These are phyloP conservation scores for Herpetomonas samuelpessoai DNA, from an alignment of 208 protist species.

Conservation along the genomic window DNA sequence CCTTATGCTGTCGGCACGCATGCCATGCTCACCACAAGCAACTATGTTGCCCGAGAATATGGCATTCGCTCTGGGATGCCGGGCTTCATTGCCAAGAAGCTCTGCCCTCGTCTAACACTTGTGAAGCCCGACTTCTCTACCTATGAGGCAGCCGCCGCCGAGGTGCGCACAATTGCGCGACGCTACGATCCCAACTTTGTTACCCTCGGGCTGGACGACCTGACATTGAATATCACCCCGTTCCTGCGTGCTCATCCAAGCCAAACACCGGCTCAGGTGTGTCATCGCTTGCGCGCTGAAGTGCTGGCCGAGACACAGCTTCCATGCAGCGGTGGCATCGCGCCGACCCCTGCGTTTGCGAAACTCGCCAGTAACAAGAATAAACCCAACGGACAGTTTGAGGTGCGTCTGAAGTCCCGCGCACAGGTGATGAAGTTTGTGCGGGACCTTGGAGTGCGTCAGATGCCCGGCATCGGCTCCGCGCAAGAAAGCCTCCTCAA, in stretches of 20 bases:
- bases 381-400: slow-evolving; percentile 92
- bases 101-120: slow-evolving; percentile 85
- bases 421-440: slow-evolving; percentile 51
- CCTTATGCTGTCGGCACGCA: slow-evolving; percentile 91
- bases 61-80: slow-evolving; percentile 95
- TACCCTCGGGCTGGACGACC: slow-evolving; percentile 60
- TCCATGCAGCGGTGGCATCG: slow-evolving; percentile 75
- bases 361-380: slow-evolving; percentile 86
- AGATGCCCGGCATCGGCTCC: slow-evolving; percentile 52
- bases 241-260: slow-evolving; percentile 22
- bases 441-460: slow-evolving; percentile 36
- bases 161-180: slow-evolving; percentile 56
- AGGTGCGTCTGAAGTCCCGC: slow-evolving; percentile 29
- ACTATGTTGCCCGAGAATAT: slow-evolving; percentile 92
- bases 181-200: slow-evolving; percentile 72
- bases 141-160: slow-evolving; percentile 47
- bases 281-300: slow-evolving; percentile 38
- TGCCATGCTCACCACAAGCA: slow-evolving; percentile 92
- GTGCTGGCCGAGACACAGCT: slow-evolving; percentile 47
- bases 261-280: slow-evolving; percentile 34
- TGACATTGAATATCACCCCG: slow-evolving; percentile 68
- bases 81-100: slow-evolving; percentile 87
- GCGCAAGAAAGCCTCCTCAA: slow-evolving; percentile 40
- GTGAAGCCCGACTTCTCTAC: slow-evolving; percentile 60
- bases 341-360: slow-evolving; percentile 64